Percentiles rank a stretch among this genome's conserved stretches.
phyloP scores from a whole-genome alignment of 2,329 filamentous ascomycete genomes.

The Furcasterigmium furcatum region DNA sequence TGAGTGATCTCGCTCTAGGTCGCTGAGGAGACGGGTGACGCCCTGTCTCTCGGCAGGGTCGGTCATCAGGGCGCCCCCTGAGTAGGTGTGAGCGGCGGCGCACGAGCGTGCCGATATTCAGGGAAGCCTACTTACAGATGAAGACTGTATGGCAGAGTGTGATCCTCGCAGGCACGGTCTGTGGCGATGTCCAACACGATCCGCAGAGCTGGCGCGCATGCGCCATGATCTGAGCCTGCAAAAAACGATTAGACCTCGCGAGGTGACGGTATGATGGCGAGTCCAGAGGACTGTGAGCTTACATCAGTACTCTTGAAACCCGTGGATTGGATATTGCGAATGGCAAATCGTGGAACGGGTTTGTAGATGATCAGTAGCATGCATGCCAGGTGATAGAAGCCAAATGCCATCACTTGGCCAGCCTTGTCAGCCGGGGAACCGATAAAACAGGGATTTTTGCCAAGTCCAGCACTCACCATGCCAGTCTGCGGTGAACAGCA shows the following conservation, averaged over 20 bases:
- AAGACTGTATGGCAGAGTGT: constrained; percentile 8
- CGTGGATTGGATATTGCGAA: constrained; percentile 4
- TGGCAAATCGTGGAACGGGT: constrained; percentile 6
- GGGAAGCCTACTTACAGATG: constrained; percentile 5
- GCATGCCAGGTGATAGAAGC: constrained; percentile 7
- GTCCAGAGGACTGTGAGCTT: neutral
- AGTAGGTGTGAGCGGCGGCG: constrained; percentile 3
- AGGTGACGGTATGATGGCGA: neutral
- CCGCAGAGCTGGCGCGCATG: constrained; percentile 8
- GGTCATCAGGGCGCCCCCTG: constrained; percentile 8
- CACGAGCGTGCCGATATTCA: neutral
- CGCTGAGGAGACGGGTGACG: constrained; percentile 4
- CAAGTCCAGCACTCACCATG: constrained; percentile 4
- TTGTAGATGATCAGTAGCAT: constrained; percentile 8
- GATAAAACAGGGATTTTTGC: neutral
- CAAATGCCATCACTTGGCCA: constrained; percentile 8
- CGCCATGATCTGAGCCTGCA: constrained; percentile 3
- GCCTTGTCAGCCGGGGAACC: neutral
- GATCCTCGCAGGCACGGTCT: constrained; percentile 7
- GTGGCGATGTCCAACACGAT: constrained; percentile 5
- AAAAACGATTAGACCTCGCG: neutral
- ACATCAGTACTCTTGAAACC: constrained; percentile 5
- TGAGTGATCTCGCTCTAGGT: constrained; percentile 5
- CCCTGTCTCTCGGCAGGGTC: constrained; percentile 5
- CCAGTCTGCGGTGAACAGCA: constrained; percentile 8